Conservation (phyloP, 306 rosid species). For the Sicyos baderoa region DNA sequence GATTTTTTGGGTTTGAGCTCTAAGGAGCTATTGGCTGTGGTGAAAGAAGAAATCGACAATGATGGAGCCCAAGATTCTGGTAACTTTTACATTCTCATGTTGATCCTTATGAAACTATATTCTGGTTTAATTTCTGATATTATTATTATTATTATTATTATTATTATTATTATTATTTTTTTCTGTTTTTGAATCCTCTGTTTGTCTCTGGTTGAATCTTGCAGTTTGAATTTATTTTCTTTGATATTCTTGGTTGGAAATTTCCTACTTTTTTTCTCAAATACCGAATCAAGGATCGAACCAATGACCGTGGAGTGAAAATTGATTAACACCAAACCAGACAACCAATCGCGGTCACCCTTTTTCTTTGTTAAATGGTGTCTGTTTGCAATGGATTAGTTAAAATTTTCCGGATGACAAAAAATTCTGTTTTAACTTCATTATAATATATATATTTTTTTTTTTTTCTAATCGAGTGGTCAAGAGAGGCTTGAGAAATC, state of each 20-base stretch:
- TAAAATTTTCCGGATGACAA: background rate
- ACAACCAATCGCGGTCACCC: too few species aligned
- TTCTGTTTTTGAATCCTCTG: background rate
- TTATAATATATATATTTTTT: too few species aligned
- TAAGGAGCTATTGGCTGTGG: conserved; percentile 37
- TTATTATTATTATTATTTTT: too few species aligned
- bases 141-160: too few species aligned
- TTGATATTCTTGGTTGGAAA: background rate
- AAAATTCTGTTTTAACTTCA: background rate
- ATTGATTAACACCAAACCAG: too few species aligned
- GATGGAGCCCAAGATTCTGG: conserved; percentile 26
- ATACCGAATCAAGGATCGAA: too few species aligned
- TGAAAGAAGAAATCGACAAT: conserved; percentile 33
- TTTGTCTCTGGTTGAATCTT: background rate
- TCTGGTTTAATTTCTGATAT: background rate
- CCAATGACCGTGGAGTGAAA: too few species aligned
- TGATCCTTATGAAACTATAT: background rate
- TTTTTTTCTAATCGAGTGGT: too few species aligned
- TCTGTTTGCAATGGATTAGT: too few species aligned
- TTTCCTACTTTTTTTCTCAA: background rate
- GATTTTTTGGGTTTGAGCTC: conserved; percentile 77
- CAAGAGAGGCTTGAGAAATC: too few species aligned
- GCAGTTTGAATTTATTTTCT: background rate
- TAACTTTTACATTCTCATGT: conserved; percentile 15
- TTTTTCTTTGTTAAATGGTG: background rate